Evolutionary conservation across 257 asterid genomes (phyloP).

Genomic region (Capsicum pubescens): DNA sequence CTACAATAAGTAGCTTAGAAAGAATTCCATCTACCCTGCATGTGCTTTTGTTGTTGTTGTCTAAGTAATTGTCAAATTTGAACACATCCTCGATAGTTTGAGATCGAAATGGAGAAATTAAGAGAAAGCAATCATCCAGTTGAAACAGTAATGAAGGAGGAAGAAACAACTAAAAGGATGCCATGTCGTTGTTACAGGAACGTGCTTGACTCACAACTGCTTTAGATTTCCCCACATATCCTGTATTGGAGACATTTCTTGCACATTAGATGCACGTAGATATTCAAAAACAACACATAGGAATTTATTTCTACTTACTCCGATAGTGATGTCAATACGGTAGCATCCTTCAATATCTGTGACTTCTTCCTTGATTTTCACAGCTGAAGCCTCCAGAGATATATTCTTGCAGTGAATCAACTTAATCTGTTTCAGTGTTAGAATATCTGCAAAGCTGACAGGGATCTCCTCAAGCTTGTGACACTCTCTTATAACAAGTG

Average conservation of each 20-base stretch:
- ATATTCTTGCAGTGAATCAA: neutral
- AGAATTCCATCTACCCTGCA: neutral
- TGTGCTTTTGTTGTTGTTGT: neutral
- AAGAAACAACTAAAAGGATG: neutral
- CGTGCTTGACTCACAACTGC: neutral
- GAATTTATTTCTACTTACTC: neutral
- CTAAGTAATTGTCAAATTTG: neutral
- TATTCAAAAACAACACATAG: no score
- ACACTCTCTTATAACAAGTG: neutral
- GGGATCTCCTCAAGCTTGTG: neutral
- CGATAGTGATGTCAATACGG: neutral
- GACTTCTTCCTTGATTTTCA: neutral
- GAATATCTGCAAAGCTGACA: neutral
- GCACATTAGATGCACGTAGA: neutral
- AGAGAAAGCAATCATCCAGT: neutral
- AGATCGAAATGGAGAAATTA: neutral
- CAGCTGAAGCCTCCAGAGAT: neutral
- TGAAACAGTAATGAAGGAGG: neutral
- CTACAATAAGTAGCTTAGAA: neutral
- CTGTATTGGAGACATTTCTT: neutral
- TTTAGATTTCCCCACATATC: no score
- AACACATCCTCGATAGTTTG: neutral
- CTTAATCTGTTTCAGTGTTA: neutral
- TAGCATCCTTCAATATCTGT: neutral
- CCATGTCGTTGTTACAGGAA: neutral